Evolutionary conservation across 2,329 filamentous ascomycete species (phyloP), one percentile per base, ranked within the genome.

Genomic region (Aspergillus chevalieri): DNA sequence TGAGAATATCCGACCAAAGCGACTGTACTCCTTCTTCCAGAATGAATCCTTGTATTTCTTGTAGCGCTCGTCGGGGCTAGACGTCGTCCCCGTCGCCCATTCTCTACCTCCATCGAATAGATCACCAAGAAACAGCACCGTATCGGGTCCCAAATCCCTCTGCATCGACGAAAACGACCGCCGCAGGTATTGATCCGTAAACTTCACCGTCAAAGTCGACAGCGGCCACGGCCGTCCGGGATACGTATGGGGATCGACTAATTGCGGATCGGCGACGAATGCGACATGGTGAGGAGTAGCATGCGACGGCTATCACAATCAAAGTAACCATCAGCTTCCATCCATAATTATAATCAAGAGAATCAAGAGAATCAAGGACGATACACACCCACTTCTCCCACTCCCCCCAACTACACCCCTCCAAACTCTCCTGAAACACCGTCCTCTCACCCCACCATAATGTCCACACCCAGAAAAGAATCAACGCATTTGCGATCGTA

Each of bases 191-290:
- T 89, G 87, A 69, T 98, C 93, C 49, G 91, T 94, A 59, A 95
- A 84, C 50, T 75, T 74, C 52, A 85, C 77, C 1, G 85, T 87
- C 52, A 86, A 66, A 6, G 75, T 76, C 6, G 82, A 84, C n/a
- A 87, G 71, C 9, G 83, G 84, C 84, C 84, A 87, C 36, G 83
- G 84, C 42, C 91, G 84, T 58, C 86, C 89, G 2, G 90, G 89
- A 63, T 96, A 96, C n/a, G 90, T 94, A 68, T 96, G 89, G 48
- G 90, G 88, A 69, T 96, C 91, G 63, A 93, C 89, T 51, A 96
- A 79, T 67, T 96, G 91, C 41, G 91, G 91, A 64, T 96, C 91
- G 52, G 91, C 89, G 57, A 96, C 78, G 65, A 96, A 84, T 59
- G 89, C 78, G 58, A 95, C 78, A 65, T 85, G 88, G 67, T 97